A percentile compares a stretch with the other conserved stretches of the same genome.
These are phyloP conservation scores for Chlamydomonas reinhardtii DNA, from an alignment of 163 green algal genomes.

Conservation along the genomic window DNA sequence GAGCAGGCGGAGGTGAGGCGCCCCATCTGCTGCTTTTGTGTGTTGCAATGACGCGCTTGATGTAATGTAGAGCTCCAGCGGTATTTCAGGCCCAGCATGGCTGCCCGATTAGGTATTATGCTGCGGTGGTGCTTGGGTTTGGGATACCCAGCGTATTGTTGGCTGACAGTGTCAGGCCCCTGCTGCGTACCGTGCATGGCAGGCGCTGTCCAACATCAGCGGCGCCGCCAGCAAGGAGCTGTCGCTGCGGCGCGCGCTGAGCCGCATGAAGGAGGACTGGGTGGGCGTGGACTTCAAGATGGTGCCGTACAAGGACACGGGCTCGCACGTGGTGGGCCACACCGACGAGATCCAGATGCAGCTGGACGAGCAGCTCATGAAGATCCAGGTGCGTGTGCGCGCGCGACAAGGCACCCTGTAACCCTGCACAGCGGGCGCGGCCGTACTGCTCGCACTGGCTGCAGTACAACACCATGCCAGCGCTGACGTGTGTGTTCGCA, in stretches of 20 bases:
- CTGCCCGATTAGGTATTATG: too few species aligned
- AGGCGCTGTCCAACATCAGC: constrained; percentile 42
- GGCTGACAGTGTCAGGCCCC: too few species aligned
- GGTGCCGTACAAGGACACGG: constrained; percentile 80
- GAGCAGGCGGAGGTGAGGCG: constrained; percentile 64
- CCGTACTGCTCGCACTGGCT: too few species aligned
- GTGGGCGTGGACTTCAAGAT: constrained; percentile 69
- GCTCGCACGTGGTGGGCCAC: constrained; percentile 76
- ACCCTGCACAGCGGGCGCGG: too few species aligned
- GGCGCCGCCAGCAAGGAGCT: constrained; percentile 74
- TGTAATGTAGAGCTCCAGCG: too few species aligned
- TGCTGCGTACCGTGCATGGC: constrained; percentile 7
- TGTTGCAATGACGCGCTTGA: too few species aligned
- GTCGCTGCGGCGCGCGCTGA: constrained; percentile 71
- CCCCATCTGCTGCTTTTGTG: too few species aligned
- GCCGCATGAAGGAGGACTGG: constrained; percentile 72
- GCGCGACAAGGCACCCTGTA: too few species aligned
- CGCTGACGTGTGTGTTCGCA: too few species aligned
- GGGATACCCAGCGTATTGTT: too few species aligned
- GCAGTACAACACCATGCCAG: not conserved
- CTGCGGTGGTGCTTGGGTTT: too few species aligned
- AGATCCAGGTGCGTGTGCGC: constrained; percentile 42
- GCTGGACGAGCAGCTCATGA: constrained; percentile 83
- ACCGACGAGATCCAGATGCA: constrained; percentile 81
- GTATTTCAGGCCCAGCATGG: too few species aligned